Conservation (phyloP, 2,329 filamentous ascomycete genomes). For the Orbilia brochopaga region DNA sequence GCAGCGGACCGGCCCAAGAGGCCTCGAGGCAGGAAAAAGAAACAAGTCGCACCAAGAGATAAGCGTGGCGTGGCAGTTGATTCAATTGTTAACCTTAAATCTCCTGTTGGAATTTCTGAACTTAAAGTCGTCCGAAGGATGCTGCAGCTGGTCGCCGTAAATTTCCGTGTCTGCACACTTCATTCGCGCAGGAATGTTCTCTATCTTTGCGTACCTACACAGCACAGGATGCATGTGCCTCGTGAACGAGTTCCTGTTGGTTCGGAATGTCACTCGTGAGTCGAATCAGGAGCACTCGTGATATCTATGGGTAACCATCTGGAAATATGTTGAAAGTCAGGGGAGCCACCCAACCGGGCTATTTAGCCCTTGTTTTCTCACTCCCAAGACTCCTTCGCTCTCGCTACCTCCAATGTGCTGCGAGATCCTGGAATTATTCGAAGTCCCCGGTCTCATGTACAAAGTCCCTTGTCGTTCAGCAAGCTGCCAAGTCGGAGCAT, state of each 20-base stretch:
- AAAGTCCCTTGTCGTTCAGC: background rate
- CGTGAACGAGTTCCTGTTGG: no score
- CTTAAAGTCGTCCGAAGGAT: conserved; percentile 26
- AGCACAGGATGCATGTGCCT: conserved; percentile 1
- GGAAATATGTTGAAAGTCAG: no score
- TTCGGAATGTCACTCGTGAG: no score
- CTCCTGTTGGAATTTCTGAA: conserved; percentile 31
- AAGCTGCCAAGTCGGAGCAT: no score
- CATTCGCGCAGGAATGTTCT: background rate
- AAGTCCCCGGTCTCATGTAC: no score
- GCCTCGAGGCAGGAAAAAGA: conserved; percentile 30
- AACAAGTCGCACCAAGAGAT: conserved; percentile 31
- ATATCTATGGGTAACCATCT: no score
- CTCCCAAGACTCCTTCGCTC: no score
- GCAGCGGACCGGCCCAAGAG: background rate
- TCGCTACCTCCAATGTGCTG: no score
- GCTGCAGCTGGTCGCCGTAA: background rate
- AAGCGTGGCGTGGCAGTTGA: conserved; percentile 25
- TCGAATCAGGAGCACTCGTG: no score
- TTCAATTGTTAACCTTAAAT: conserved; percentile 39
- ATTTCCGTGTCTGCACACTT: background rate
- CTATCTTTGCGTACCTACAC: background rate
- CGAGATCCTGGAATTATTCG: no score
- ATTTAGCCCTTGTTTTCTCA: no score
- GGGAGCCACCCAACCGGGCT: no score